Percentiles rank a stretch among this genome's conserved stretches.
Evolutionary conservation across 148 eudicot genomes (phyloP).

Genomic region (Silene latifolia): DNA sequence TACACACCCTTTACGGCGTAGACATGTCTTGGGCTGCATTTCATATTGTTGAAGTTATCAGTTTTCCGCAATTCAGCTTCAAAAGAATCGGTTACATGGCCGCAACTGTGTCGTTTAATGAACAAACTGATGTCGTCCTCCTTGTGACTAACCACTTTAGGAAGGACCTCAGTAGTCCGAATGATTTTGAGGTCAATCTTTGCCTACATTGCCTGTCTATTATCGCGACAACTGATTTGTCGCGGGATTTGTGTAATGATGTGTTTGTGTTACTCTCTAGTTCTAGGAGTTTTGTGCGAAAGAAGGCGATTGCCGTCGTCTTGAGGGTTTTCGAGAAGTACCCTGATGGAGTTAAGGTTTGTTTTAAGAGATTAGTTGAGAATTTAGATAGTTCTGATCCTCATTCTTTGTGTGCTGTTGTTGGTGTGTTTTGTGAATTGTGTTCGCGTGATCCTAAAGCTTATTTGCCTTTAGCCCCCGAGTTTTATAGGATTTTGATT

Average conservation of each 20-base stretch:
- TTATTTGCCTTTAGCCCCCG: constrained; percentile 74
- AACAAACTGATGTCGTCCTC: constrained; percentile 56
- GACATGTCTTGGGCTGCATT: constrained; percentile 51
- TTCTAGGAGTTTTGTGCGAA: constrained; percentile 49
- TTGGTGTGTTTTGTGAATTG: constrained; percentile 88
- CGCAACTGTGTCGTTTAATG: constrained; percentile 53
- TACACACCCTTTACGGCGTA: no score
- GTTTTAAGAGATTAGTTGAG: constrained; percentile 86
- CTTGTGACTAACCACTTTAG: constrained; percentile 73
- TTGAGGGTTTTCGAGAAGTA: constrained; percentile 56
- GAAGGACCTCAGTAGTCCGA: constrained; percentile 64
- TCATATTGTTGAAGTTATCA: constrained; percentile 66
- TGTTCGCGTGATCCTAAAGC: constrained; percentile 50
- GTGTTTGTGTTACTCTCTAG: constrained; percentile 45
- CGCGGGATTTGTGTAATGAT: constrained; percentile 71
- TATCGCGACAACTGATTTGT: constrained; percentile 55
- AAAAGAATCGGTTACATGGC: constrained; percentile 68
- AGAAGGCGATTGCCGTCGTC: constrained; percentile 56
- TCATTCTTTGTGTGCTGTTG: constrained; percentile 43
- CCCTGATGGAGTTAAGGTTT: constrained; percentile 81
- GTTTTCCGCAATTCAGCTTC: constrained; percentile 44
- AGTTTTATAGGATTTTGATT: constrained; percentile 67
- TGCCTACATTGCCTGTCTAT: constrained; percentile 54
- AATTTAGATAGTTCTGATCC: constrained; percentile 59
- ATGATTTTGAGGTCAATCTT: constrained; percentile 54